Conservation (phyloP, 2,329 filamentous ascomycete genomes). For the Raffaelea albimanens region DNA sequence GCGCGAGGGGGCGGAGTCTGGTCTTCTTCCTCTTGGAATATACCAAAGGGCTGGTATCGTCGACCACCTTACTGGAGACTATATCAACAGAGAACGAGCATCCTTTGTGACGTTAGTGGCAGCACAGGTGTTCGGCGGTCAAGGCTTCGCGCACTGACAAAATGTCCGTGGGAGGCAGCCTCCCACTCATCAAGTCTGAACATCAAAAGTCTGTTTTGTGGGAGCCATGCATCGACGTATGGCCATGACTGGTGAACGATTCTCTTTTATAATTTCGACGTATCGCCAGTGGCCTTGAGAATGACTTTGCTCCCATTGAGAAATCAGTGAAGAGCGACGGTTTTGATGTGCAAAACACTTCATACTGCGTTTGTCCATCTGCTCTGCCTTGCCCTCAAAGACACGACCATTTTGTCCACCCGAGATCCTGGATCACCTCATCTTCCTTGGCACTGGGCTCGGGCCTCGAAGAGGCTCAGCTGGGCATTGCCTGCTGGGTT, state of each 20-base stretch:
- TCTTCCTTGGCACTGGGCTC: slow-evolving; percentile 37
- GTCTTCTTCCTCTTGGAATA: slow-evolving; percentile 64
- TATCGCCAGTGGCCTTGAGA: too few relatives aligned
- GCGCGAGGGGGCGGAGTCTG: slow-evolving; percentile 57
- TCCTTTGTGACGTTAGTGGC: slow-evolving; percentile 73
- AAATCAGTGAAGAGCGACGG: slow-evolving; percentile 70
- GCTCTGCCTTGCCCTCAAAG: slow-evolving; percentile 74
- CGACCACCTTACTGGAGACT: slow-evolving; percentile 74
- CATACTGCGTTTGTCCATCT: slow-evolving; percentile 74
- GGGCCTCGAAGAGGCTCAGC: not conserved
- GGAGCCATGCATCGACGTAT: slow-evolving; percentile 69
- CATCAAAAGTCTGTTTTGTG: too few relatives aligned
- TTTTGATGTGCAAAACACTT: too few relatives aligned
- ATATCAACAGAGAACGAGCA: slow-evolving; percentile 66
- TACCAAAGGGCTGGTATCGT: slow-evolving; percentile 66
- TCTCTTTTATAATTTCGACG: too few relatives aligned
- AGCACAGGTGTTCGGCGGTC: too few relatives aligned
- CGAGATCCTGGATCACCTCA: slow-evolving; percentile 80
- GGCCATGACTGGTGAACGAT: too few relatives aligned
- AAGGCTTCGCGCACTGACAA: too few relatives aligned
- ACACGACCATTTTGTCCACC: slow-evolving; percentile 70
- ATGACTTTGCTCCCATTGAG: slow-evolving; percentile 60
- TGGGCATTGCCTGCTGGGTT: not conserved
- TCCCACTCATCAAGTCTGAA: too few relatives aligned
- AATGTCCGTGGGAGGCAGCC: slow-evolving; percentile 50